Base-by-base conservation (phyloP, 768 basidiomycete genomes). In the Boletus pseudopeckii region DNA sequence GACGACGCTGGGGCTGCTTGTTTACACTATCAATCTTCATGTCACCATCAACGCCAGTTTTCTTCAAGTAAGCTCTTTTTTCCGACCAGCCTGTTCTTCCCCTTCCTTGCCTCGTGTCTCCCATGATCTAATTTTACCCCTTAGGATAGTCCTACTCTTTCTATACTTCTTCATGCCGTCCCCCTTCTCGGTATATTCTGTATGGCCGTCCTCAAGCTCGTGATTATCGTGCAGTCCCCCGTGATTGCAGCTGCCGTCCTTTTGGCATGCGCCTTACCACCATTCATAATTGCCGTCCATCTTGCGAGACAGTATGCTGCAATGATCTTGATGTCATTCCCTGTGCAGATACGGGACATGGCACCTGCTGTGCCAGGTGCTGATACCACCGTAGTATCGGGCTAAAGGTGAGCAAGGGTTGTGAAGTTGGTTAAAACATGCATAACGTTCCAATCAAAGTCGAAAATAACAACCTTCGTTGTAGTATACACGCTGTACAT, bases 21-120 rank as follows among this genome's bases (percentile, higher is more conserved):
- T 70, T 5, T 67, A 71, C 32, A 70, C 68, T 2, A 60, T 71
- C 41, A 70, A 61, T 34, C 61, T 70, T 53, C 60, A 71, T 33
- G 48, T 64, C 44, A 55, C 49, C 20, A 40, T 57, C 45, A 58
- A 58, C 20, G 44, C 32, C n/a, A 50, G 48, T 9, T 56, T 61
- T 32, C 54, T 69, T 32, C 58, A 30, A 14, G 70, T 64, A 56
- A 55, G 50, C 1, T 17, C 42, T 33, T 46, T 40, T 8, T 40
- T 44, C 20, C 22, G 1, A 1, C 8, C 4, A 5, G 39, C 33
- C 13, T 20, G 13, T 6, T 17, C 37, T 39, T 9, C 28, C 28
- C 28, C 28, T 28, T 28, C 28, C 4, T n/a, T 34, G 13, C 20
- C 5, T 28, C 22, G 18, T 22, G n/a, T 28, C n/a, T 18, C 7